Evolutionary conservation across 2,329 filamentous ascomycete species (phyloP).

Genomic region (Chaetomium strumarium): DNA sequence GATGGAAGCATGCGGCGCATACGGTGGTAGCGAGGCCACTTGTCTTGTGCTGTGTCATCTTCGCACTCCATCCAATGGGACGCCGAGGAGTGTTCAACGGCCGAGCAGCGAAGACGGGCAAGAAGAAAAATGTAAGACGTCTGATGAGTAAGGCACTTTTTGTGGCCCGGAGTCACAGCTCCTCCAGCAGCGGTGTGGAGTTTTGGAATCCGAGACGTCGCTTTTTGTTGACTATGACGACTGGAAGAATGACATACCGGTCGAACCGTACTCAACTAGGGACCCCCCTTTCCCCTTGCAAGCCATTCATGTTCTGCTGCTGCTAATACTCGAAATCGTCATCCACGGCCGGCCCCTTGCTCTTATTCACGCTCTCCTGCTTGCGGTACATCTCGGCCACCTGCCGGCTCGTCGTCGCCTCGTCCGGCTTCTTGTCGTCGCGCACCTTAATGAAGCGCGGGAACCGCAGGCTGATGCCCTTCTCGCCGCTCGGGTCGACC

Average conservation of each 20-base stretch:
- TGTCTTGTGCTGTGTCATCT: slow-evolving; percentile 6
- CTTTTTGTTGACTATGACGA: no score
- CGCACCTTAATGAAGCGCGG: slow-evolving; percentile 86
- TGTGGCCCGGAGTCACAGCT: no score
- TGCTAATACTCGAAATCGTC: slow-evolving; percentile 93
- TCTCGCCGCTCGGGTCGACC: slow-evolving; percentile 62
- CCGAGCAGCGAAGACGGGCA: background rate
- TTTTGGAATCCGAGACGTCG: no score
- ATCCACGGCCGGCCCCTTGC: slow-evolving; percentile 79
- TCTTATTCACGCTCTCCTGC: slow-evolving; percentile 86
- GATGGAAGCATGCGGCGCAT: slow-evolving; percentile 11
- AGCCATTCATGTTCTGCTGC: no score
- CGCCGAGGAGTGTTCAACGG: background rate
- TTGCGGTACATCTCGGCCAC: slow-evolving; percentile 96
- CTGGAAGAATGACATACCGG: no score
- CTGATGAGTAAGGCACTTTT: no score
- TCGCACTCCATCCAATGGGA: slow-evolving; percentile 17
- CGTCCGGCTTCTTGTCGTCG: slow-evolving; percentile 92
- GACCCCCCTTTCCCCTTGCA: no score
- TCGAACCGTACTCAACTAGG: no score
- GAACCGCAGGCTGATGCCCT: slow-evolving; percentile 84
- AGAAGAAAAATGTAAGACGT: no score
- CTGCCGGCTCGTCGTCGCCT: slow-evolving; percentile 77
- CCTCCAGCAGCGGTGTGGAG: no score
- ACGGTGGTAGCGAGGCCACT: slow-evolving; percentile 1